phyloP scores from a whole-genome alignment of 805 yeast species.

The Saturnispora sanitii region DNA sequence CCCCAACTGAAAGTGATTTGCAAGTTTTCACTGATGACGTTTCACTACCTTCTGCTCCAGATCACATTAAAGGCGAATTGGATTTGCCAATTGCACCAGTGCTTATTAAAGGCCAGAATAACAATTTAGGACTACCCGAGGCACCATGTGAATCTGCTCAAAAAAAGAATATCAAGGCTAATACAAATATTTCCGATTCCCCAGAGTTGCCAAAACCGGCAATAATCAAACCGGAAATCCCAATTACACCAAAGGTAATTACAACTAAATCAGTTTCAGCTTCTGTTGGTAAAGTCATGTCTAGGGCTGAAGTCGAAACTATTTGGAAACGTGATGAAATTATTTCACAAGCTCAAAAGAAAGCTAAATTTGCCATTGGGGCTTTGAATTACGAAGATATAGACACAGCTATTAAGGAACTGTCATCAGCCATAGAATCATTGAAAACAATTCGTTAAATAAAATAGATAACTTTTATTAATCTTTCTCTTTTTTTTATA shows the following conservation, averaged over 20 bases:
- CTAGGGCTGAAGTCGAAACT: constrained; percentile 33
- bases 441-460: constrained; percentile 20
- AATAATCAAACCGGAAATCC: too few species aligned
- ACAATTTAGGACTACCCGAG: constrained; percentile 21
- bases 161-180: not conserved
- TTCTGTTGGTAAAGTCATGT: constrained; percentile 9
- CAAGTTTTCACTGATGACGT: not conserved
- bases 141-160: constrained; percentile 15
- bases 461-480: not conserved
- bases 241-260: too few species aligned
- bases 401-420: constrained; percentile 55
- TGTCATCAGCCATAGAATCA: constrained; percentile 43
- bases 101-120: constrained; percentile 25
- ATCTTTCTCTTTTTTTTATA: not conserved
- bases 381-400: constrained; percentile 73
- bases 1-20: not conserved
- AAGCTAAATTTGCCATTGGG: constrained; percentile 66
- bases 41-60: constrained; percentile 14
- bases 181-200: too few species aligned
- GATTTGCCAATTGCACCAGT: constrained; percentile 24
- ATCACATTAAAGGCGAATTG: constrained; percentile 19
- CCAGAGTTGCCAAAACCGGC: too few species aligned
- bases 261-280: constrained; percentile 3
- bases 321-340: constrained; percentile 47
- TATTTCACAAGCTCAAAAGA: constrained; percentile 52